Evolutionary conservation across 1,284 basidiomycete species (phyloP).

Genomic region (Moniliella sp.): DNA sequence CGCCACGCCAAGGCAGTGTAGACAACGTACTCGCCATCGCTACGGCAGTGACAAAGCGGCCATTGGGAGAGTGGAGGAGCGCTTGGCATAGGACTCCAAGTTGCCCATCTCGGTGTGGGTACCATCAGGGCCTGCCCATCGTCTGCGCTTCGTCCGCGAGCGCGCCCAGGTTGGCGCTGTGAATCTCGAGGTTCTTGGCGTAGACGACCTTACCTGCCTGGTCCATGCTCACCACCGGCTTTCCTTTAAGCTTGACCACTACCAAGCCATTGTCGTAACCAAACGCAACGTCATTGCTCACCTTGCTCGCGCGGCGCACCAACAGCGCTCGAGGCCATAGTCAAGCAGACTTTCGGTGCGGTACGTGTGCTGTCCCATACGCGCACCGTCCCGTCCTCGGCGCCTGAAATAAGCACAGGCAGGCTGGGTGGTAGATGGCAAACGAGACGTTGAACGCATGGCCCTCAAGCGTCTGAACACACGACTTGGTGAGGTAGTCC

Average conservation of each 20-base stretch:
- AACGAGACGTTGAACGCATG: conserved; percentile 97
- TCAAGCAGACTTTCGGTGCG: conserved; percentile 85
- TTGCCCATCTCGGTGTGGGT: conserved; percentile 67
- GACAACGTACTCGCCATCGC: conserved; percentile 92
- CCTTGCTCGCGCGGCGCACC: conserved; percentile 66
- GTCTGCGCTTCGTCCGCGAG: conserved; percentile 39
- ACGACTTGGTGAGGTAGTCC: conserved; percentile 96
- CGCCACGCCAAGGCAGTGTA: conserved; percentile 96
- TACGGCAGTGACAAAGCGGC: conserved; percentile 72
- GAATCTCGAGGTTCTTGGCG: conserved; percentile 71
- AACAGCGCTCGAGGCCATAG: conserved; percentile 82
- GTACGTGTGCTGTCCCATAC: conserved; percentile 94
- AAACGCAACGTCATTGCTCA: conserved; percentile 76
- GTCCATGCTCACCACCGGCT: conserved; percentile 91
- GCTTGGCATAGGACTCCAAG: conserved; percentile 76
- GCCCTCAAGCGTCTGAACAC: conserved; percentile 92
- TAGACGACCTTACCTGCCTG: conserved; percentile 80
- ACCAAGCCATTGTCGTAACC: conserved; percentile 95
- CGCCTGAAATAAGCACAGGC: conserved; percentile 82
- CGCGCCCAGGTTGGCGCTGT: conserved; percentile 57
- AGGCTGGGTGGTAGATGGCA: conserved; percentile 83
- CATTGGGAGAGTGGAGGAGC: conserved; percentile 79
- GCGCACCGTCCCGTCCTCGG: conserved; percentile 90
- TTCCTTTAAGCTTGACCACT: conserved; percentile 85
- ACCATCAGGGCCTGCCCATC: conserved; percentile 66